A percentile compares a stretch with the other conserved stretches of the same genome.
Evolutionary conservation across 257 asterid species (phyloP).

Genomic region (Nyctanthes arbortristis): DNA sequence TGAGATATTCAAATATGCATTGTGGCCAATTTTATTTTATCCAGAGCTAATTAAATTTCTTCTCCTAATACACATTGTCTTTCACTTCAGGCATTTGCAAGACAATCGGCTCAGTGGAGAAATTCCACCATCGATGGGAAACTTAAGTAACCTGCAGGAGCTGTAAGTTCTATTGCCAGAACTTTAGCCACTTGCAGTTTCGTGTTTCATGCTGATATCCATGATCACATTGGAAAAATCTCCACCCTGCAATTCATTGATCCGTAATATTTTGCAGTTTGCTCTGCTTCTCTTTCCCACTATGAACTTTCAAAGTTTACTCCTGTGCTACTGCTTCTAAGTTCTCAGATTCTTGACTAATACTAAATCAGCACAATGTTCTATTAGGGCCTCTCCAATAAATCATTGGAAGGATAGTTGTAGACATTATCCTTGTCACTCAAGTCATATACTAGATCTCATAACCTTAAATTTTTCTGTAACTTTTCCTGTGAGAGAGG

Average conservation of each 20-base stretch:
- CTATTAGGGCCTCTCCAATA: background rate
- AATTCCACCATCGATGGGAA: slow-evolving; percentile 69
- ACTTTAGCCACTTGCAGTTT: background rate
- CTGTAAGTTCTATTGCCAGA: slow-evolving; percentile 56
- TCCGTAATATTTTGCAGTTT: background rate
- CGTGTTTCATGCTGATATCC: background rate
- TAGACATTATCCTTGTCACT: too few species aligned
- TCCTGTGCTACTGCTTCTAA: background rate
- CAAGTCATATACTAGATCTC: background rate
- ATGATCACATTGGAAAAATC: background rate
- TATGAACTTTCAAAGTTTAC: background rate
- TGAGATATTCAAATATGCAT: background rate
- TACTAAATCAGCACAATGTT: background rate
- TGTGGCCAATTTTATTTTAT: background rate
- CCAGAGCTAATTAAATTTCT: slow-evolving; percentile 6
- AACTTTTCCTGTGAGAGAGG: background rate
- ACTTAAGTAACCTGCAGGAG: slow-evolving; percentile 46
- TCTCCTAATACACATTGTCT: slow-evolving; percentile 5
- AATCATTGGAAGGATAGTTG: too few species aligned
- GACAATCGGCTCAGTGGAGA: slow-evolving; percentile 67
- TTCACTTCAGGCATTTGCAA: slow-evolving; percentile 71
- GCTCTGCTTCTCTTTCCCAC: background rate
- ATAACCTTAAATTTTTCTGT: background rate
- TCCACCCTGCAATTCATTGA: background rate
- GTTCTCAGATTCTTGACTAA: background rate